phyloP scores from a whole-genome alignment of 805 yeast species.

The Clavispora vitiphila region DNA sequence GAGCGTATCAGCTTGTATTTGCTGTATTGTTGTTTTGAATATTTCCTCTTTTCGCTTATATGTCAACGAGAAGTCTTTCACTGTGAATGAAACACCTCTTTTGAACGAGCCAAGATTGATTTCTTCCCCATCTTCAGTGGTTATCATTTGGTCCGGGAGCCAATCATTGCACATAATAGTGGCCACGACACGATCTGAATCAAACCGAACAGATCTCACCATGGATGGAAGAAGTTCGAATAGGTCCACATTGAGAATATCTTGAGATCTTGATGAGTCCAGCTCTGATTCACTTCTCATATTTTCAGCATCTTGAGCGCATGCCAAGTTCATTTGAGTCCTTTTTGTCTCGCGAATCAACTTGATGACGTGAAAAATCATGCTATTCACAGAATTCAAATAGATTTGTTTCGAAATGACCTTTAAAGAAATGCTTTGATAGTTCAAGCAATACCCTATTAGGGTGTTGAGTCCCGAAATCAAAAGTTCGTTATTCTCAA shows the following conservation, averaged over 20 bases:
- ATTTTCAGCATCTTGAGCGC: slow-evolving; percentile 7
- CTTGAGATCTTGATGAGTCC: background rate
- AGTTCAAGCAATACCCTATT: slow-evolving; percentile 21
- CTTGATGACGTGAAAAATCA: slow-evolving; percentile 31
- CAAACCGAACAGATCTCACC: slow-evolving; percentile 22
- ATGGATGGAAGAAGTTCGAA: slow-evolving; percentile 28
- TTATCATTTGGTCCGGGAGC: slow-evolving; percentile 28
- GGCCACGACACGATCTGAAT: slow-evolving; percentile 23
- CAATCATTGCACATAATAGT: slow-evolving; percentile 38
- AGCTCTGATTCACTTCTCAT: background rate
- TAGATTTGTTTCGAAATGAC: slow-evolving; percentile 22
- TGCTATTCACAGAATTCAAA: slow-evolving; percentile 32
- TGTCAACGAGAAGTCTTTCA: slow-evolving; percentile 17
- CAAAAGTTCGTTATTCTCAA: slow-evolving; percentile 26
- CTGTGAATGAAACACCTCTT: slow-evolving; percentile 31
- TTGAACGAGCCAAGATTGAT: slow-evolving; percentile 32
- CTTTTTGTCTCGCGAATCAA: slow-evolving; percentile 27
- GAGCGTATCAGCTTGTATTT: slow-evolving; percentile 29
- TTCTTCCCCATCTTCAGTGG: slow-evolving; percentile 20
- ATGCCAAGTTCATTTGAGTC: slow-evolving; percentile 22
- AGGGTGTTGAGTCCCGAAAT: slow-evolving; percentile 25
- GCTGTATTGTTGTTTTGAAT: slow-evolving; percentile 16
- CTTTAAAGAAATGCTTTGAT: slow-evolving; percentile 19
- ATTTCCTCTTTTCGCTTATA: slow-evolving; percentile 21
- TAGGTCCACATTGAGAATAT: slow-evolving; percentile 16